Evolutionary conservation across 768 basidiomycete genomes (phyloP), one percentile per base, ranked within the genome.

Genomic region (Hypholoma fasciculare): DNA sequence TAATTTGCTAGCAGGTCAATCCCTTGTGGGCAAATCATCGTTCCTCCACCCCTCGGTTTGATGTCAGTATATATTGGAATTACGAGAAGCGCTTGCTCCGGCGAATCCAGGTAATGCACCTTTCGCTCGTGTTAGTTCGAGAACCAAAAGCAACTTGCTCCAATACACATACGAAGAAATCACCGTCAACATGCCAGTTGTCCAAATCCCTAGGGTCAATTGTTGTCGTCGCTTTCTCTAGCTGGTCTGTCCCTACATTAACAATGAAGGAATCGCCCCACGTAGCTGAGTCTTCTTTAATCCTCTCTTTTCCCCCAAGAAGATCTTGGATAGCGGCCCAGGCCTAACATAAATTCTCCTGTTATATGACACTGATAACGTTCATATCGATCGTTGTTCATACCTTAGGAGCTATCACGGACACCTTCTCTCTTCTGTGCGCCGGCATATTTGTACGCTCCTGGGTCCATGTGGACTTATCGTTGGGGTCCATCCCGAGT

Each of bases 231-330:
- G 61, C 59, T 26, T 68, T 67, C 57, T 74, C 76, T 38, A 76
- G 69, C 43, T 78, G 77, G 7, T 78, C 74, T 13, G 72, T 77
- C 19, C 85, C 85, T 17, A 88, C 71, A 64, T 87, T 88, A 46
- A 86, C 80, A 60, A 87, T 87, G 68, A 87, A 84, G 34, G 80
- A 80, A 71, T 86, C 82, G 30, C 79, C 78, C 83, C 84, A 86
- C 13, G 71, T 64, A 55, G 77, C 74, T 17, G 74, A 72, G n/a
- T 73, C 67, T 46, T 77, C 74, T 59, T 83, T 74, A 58, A 87
- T 80, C 40, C 85, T 76, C 4, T 83, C 84, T 65, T 81, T 83
- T 4, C 83, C 84, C 12, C 84, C 86, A 12, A 86, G 73, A 17
- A 87, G 72, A 57, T 86, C 85, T 57, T 78, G 76, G 47, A 88